Evolutionary conservation across 164 flowering plant species (phyloP), one percentile per base, ranked within the genome.

Genomic region (Nelumbo lutea): DNA sequence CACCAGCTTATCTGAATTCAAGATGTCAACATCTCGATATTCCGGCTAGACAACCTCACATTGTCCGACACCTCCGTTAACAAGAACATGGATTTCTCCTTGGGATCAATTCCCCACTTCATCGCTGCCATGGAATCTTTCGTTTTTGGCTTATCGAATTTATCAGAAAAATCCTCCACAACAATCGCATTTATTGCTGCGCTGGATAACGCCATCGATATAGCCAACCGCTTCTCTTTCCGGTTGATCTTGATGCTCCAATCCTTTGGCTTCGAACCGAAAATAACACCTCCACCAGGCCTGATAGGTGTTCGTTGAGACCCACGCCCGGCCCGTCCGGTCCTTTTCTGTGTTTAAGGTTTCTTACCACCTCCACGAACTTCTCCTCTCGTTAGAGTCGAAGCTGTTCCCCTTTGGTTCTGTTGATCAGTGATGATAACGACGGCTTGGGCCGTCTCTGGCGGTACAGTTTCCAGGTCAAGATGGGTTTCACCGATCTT

Each of bases 291-390:
- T 46, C 48, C 7, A 46, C 7, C 48, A 7, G 48, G 97, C n/a
- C 97, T 82, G 46, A 95, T 87, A 6, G 99, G 99, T 2, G 97
- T 89, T 46, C 96, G 76, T 67, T 77, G 83, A 0, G 97, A 90
- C 8, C 98, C 99, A 1, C 88, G 87, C 0, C 98, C 78, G 3
- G 99, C 98, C 4, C 83, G 76, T 4, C 99, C 99, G 3, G 97
- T 92, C 42, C 83, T 87, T 94, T 95, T 95, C 81, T 95, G 99
- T 0, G 83, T 83, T 81, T 86, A 95, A 50, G 99, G 99, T 69
- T 95, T 95, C n/a, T 1, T 77, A 0, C 98, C 99, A 0, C 99
- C 99, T 6, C 99, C 99, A 3, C 97, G 79, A 5, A 95, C 98
- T 72, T 95, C 97, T 6, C 80, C 90, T 45, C 99, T 82, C 38